Base-by-base conservation (phyloP, 2,329 filamentous ascomycete genomes). In the Monilinia aucupariae region DNA sequence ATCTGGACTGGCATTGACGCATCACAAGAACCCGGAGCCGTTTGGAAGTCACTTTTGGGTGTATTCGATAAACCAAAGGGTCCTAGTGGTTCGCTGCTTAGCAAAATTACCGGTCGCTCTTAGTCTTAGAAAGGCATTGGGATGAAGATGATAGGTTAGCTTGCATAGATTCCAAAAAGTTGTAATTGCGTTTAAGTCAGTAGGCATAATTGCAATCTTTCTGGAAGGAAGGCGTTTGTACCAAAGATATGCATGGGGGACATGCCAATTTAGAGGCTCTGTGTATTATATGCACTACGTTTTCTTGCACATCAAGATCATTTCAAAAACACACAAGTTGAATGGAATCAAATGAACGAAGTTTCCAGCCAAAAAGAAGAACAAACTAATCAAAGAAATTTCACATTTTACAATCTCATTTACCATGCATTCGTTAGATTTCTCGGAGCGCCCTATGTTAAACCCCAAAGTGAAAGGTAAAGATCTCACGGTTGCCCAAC, bases 1-100 rank as follows among this genome's bases (percentile, higher is more conserved):
- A 97, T 99, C 82, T 99, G 94, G 94, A 89, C 88, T 78, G 89
- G 89, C 67, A 85, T 99, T 72, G 94, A 99, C 76, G 94, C 94
- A 68, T 96, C 90, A 81, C 92, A 99, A 82, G 88, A 96, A 79
- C 94, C 94, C 25, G 90, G 91, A 54, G 88, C 92, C 77, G 94
- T 99, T 66, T 99, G 94, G 94, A 92, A 91, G 82, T 91, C 87
- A 76, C 81, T 99, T 76, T 81, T 97, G 67, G 85, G 86, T 73
- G 87, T 97, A 72, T 93, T 99, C 74, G 85, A 88, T 63, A 81
- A 87, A 69, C 81, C 82, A 75, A 78, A 68, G 60, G 64, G 61
- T 52, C 68, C 68, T 56, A 67, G 65, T 59, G 66, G 68, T 59
- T 67, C 68, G 58, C 65, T 75, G 50, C 68, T 75, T 37, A 71